Conservation (phyloP, 1,139 yeast species). For the Blastobotrys malaysiensis region DNA sequence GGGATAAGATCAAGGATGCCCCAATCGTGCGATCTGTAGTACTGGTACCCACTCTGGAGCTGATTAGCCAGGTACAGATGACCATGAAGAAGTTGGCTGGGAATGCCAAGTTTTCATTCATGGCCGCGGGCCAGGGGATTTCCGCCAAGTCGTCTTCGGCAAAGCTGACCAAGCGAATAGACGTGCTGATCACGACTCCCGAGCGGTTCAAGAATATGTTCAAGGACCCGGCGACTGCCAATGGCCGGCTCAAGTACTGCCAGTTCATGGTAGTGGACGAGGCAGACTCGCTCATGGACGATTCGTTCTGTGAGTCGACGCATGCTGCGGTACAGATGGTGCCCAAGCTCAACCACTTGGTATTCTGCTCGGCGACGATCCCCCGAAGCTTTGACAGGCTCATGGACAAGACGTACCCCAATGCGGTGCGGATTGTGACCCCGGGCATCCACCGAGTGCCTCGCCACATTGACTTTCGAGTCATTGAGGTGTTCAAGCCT, state of each 20-base stretch:
- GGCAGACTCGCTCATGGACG: constrained; percentile 89
- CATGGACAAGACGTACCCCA: constrained; percentile 58
- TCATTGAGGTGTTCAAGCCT: constrained; percentile 74
- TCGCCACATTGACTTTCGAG: constrained; percentile 59
- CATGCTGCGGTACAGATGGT: constrained; percentile 49
- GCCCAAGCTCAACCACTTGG: constrained; percentile 53
- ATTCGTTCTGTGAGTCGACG: constrained; percentile 71
- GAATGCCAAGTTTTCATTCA: constrained; percentile 26
- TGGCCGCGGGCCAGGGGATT: constrained; percentile 20
- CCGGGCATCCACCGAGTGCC: constrained; percentile 83
- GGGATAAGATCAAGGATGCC: constrained; percentile 26
- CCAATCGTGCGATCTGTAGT: constrained; percentile 63
- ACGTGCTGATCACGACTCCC: constrained; percentile 82
- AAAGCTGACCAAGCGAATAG: constrained; percentile 52
- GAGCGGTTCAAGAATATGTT: constrained; percentile 27
- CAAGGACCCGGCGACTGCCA: constrained; percentile 16
- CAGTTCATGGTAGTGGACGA: constrained; percentile 80
- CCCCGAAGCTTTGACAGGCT: constrained; percentile 71
- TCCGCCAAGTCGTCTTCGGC: constrained; percentile 16
- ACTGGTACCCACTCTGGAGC: constrained; percentile 81
- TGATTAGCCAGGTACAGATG: constrained; percentile 70
- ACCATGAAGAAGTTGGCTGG: constrained; percentile 48
- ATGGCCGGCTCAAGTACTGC: constrained; percentile 28
- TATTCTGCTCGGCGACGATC: constrained; percentile 87
- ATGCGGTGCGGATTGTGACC: constrained; percentile 63